phyloP scores from a whole-genome alignment of 768 basidiomycete species.

The Russula sp. region DNA sequence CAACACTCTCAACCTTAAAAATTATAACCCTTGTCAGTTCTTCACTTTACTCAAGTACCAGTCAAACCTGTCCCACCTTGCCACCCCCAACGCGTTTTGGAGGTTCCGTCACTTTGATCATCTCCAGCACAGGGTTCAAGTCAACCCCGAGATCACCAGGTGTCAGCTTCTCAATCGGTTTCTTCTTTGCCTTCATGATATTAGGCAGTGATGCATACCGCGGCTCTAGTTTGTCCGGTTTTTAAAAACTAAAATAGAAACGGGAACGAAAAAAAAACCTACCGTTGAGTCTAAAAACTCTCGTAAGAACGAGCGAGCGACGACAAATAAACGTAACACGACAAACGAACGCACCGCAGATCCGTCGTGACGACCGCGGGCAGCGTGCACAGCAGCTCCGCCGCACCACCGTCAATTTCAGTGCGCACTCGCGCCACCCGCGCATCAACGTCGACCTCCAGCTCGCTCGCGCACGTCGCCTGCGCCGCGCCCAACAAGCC shows the following conservation, averaged over 20 bases:
- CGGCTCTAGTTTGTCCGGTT: conserved; percentile 54
- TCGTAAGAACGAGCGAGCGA: neutral
- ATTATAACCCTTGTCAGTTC: neutral
- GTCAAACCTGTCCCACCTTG: conserved; percentile 50
- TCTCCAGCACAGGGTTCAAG: conserved; percentile 76
- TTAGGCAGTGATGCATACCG: conserved; percentile 96
- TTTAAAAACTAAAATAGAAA: neutral
- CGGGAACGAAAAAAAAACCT: conserved; percentile 13
- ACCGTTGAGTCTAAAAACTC: conserved; percentile 64
- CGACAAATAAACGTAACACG: no score
- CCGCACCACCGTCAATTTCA: conserved; percentile 92
- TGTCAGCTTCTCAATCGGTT: conserved; percentile 79
- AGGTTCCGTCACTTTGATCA: conserved; percentile 83
- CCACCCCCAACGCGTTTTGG: conserved; percentile 85
- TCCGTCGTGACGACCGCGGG: conserved; percentile 92
- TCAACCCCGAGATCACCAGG: conserved; percentile 80
- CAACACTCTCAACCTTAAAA: conserved; percentile 68
- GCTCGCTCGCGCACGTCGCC: conserved; percentile 90
- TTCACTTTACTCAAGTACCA: neutral
- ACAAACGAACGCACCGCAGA: conserved; percentile 54
- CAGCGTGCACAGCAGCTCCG: conserved; percentile 72
- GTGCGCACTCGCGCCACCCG: conserved; percentile 67
- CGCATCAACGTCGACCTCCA: conserved; percentile 60
- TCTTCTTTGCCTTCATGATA: conserved; percentile 99
- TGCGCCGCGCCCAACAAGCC: conserved; percentile 89